Base-by-base conservation (phyloP, 768 basidiomycete species). In the Leccinum longicurvipes region DNA sequence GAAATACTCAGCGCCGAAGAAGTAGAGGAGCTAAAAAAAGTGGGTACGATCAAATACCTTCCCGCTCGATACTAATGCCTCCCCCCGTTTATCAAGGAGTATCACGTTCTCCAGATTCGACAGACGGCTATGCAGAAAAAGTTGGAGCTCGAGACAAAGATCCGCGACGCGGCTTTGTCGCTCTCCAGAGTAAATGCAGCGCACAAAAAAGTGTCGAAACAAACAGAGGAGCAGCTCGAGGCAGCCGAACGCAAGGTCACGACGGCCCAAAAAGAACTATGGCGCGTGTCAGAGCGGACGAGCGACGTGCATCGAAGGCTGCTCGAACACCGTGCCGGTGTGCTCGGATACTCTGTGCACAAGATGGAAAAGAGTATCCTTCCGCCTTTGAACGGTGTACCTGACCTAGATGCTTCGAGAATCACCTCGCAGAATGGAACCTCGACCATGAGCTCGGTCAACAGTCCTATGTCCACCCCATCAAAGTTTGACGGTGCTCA, bases 401-500 rank as follows among this genome's bases (percentile, higher is more conserved):
- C 70, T 23, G 76, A 80, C 29, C 54, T 56, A 46, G 78, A 82
- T 51, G 32, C 57, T 45, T 84, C 82, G 28, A 82, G 82, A 2
- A 77, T 80, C 63, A 77, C 77, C 57, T 82, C 81, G 3, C 81
- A 80, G 0, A 79, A 73, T 59, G 72, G 77, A 29, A 81, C 72
- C 55, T 79, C 82, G 3, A 72, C 79, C 17, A 73, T 81, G 62
- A 84, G 81, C 62, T 81, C 83, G 0, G 71, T 73, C 21, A 73
- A 76, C 25, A 79, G 77, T 45, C 58, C 71, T 14, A 71, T 75
- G 3, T 74, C 78, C 1, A 71, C 78, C 12, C 73, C 81, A 6
- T 73, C 78, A n/a, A 83, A 82, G 36, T 94, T 94, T 67, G 89
- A 91, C 52, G 90, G 90, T 12, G 83, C 87, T 0, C 91, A 93